Evolutionary conservation across 495 filamentous ascomycete genomes (phyloP).

Genomic region (Cercophora sp.): DNA sequence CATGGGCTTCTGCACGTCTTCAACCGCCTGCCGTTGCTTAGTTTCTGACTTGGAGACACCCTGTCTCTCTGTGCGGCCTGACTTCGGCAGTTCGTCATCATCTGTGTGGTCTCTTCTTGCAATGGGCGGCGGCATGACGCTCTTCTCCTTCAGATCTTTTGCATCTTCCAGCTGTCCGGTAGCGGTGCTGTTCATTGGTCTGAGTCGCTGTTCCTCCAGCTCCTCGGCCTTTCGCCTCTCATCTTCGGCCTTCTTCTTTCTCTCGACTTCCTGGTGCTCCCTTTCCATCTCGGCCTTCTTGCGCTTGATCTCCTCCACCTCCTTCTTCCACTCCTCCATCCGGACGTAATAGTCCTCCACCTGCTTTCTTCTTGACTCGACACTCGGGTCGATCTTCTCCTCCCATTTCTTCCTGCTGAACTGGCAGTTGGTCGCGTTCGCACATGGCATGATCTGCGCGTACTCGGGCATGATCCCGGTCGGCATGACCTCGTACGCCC

Average conservation of each 20-base stretch:
- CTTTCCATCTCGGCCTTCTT: slow-evolving; percentile 9
- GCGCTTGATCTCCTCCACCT: slow-evolving; percentile 22
- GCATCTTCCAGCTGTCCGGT: neutral
- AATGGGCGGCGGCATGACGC: neutral
- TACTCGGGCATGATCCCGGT: slow-evolving; percentile 90
- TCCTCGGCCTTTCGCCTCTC: slow-evolving; percentile 11
- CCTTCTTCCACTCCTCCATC: slow-evolving; percentile 31
- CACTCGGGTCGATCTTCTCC: slow-evolving; percentile 51
- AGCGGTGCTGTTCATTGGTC: slow-evolving; percentile 7
- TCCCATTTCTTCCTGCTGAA: slow-evolving; percentile 72
- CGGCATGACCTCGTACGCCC: slow-evolving; percentile 78
- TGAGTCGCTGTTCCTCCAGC: slow-evolving; percentile 11
- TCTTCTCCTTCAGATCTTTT: slow-evolving; percentile 7
- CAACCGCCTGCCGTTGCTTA: slow-evolving; percentile 4
- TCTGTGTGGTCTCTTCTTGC: too few relatives aligned
- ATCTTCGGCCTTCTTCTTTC: slow-evolving; percentile 14
- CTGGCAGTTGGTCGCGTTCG: slow-evolving; percentile 58
- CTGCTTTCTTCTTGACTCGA: slow-evolving; percentile 31
- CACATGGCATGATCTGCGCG: slow-evolving; percentile 63
- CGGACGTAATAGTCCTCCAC: slow-evolving; percentile 36
- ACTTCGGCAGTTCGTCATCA: too few relatives aligned
- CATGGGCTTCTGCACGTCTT: slow-evolving; percentile 23
- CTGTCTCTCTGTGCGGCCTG: too few relatives aligned
- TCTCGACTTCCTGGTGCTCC: slow-evolving; percentile 9
- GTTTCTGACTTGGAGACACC: neutral